These are phyloP conservation scores for Stromatinia cepivora DNA, from an alignment of 2,329 filamentous ascomycete genomes.

Conservation along the genomic window DNA sequence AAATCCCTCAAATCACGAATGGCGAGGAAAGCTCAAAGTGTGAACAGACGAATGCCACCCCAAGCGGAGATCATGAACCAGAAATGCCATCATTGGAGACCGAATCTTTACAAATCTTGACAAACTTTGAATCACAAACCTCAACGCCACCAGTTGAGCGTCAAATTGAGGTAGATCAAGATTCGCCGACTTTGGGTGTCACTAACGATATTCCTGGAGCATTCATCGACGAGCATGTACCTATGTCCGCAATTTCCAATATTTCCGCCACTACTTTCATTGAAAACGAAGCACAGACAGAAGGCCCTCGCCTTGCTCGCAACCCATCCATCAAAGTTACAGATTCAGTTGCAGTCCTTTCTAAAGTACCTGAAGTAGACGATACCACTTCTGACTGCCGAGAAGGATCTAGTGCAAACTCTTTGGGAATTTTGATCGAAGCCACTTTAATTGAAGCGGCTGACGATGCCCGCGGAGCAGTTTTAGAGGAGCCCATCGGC, in stretches of 20 bases:
- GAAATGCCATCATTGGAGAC: constrained; percentile 17
- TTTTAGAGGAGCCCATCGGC: constrained; percentile 2
- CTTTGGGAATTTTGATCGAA: constrained; percentile 35
- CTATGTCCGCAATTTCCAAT: constrained; percentile 59
- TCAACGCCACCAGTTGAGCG: constrained; percentile 10
- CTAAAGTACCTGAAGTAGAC: constrained; percentile 6
- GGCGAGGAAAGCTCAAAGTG: background rate
- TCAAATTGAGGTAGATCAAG: constrained; percentile 38
- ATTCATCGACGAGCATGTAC: constrained; percentile 54
- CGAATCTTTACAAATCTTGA: constrained; percentile 35
- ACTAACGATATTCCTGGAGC: constrained; percentile 57
- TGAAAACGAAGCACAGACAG: constrained; percentile 69
- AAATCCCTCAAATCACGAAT: constrained; percentile 1
- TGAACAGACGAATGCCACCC: background rate
- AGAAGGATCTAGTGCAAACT: constrained; percentile 23
- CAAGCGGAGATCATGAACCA: constrained; percentile 20
- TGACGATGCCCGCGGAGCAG: constrained; percentile 22
- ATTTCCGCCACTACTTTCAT: constrained; percentile 68
- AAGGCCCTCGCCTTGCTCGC: constrained; percentile 42
- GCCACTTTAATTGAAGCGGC: constrained; percentile 31
- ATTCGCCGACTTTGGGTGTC: constrained; percentile 66
- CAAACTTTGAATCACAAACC: constrained; percentile 30
- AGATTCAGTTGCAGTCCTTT: background rate
- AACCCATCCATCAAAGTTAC: constrained; percentile 25
- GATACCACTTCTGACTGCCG: background rate